phyloP scores from a whole-genome alignment of 305 asterid genomes.

The Plantago coronopus region DNA sequence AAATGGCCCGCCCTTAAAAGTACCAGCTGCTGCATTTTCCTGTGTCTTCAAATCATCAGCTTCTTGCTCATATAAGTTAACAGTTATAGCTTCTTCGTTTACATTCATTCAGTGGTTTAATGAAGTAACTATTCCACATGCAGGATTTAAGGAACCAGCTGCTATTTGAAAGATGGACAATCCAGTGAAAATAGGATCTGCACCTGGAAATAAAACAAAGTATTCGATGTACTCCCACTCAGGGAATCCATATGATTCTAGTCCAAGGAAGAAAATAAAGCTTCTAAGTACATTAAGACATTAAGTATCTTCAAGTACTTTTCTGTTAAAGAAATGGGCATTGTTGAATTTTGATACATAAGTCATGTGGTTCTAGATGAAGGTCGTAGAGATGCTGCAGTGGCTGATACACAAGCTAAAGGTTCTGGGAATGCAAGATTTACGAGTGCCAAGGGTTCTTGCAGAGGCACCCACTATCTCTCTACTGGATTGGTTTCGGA shows the following conservation, averaged over 20 bases:
- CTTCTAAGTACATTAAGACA: conserved; percentile 26
- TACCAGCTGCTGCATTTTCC: too few species aligned
- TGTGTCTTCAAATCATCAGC: too few species aligned
- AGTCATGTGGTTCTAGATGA: conserved; percentile 13
- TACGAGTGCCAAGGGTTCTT: conserved; percentile 15
- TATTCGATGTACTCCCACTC: conserved; percentile 16
- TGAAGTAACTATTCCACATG: conserved; percentile 11
- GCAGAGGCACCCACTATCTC: conserved; percentile 15
- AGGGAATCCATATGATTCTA: conserved; percentile 17
- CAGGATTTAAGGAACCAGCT: conserved; percentile 24
- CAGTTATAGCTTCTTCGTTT: neutral
- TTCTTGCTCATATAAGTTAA: too few species aligned
- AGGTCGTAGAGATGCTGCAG: too few species aligned
- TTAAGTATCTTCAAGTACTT: conserved; percentile 33
- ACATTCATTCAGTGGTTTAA: neutral
- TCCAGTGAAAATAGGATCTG: conserved; percentile 13
- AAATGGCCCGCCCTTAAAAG: too few species aligned
- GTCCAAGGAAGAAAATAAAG: conserved; percentile 37
- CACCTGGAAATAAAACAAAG: conserved; percentile 20
- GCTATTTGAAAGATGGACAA: conserved; percentile 16
- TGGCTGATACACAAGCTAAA: conserved; percentile 21
- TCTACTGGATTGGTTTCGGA: conserved; percentile 17
- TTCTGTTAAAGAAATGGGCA: conserved; percentile 4
- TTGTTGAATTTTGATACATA: conserved; percentile 19
- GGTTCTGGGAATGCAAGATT: conserved; percentile 22